Evolutionary conservation across 768 basidiomycete genomes (phyloP).

Genomic region (Sarcodon sp.): DNA sequence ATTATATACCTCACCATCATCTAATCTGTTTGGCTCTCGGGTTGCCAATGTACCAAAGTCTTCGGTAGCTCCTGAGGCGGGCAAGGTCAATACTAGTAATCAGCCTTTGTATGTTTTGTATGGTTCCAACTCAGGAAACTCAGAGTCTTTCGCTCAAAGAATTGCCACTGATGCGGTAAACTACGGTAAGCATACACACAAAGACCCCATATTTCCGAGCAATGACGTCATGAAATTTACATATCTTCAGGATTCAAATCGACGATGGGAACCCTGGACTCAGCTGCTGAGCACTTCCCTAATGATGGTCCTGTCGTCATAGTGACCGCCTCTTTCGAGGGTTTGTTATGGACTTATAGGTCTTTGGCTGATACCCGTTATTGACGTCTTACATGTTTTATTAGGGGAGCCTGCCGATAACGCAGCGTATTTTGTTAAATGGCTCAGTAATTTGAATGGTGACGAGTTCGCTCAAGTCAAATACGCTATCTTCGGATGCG

Average conservation of each 20-base stretch:
- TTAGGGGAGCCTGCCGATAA: conserved; percentile 35
- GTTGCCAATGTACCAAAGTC: background rate
- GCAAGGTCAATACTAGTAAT: conserved; percentile 1
- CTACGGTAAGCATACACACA: conserved; percentile 18
- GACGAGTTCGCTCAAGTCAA: conserved; percentile 17
- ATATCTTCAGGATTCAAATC: conserved; percentile 22
- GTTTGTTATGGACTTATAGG: conserved; percentile 6
- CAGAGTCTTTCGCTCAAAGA: conserved; percentile 33
- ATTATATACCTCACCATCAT: background rate
- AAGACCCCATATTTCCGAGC: background rate
- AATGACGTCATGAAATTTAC: background rate
- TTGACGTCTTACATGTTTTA: background rate
- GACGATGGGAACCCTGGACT: conserved; percentile 26
- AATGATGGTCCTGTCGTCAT: conserved; percentile 31
- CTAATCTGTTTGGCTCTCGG: too few species aligned
- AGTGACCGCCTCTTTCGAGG: conserved; percentile 36
- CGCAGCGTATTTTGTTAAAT: conserved; percentile 30
- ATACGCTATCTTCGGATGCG: conserved; percentile 36
- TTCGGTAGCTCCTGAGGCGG: background rate
- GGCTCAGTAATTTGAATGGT: conserved; percentile 19
- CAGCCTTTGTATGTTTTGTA: conserved; percentile 26
- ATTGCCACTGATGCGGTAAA: conserved; percentile 23
- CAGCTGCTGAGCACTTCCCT: conserved; percentile 21
- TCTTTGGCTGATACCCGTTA: background rate
- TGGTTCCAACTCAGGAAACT: conserved; percentile 36